Conservation (phyloP, 148 eudicot genomes). For the Mesembryanthemum crystallinum region DNA sequence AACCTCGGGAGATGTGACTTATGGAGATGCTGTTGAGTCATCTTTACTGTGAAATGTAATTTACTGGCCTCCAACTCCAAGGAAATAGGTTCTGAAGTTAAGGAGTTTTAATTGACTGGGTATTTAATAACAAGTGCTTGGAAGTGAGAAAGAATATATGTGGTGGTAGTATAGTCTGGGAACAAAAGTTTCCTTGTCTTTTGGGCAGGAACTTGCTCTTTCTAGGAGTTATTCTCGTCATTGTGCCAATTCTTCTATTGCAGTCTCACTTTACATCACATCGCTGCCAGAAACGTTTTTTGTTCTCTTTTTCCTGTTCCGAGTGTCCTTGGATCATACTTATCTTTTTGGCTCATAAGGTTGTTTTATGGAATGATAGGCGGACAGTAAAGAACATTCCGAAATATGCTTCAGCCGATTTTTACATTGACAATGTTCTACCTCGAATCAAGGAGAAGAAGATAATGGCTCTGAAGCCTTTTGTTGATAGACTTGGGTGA, state of each 20-base stretch:
- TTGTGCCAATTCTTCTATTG: background rate
- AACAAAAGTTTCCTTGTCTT: background rate
- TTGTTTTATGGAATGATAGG: conserved; percentile 41
- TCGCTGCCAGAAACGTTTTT: background rate
- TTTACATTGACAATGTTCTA: conserved; percentile 95
- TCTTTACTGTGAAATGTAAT: background rate
- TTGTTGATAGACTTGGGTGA: conserved; percentile 99
- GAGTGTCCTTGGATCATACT: background rate
- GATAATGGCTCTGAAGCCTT: conserved; percentile 95
- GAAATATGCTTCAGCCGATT: conserved; percentile 93
- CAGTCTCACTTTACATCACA: background rate
- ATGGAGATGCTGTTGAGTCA: background rate
- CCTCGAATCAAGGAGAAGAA: conserved; percentile 98
- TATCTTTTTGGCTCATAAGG: conserved; percentile 10
- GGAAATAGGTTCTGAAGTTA: background rate
- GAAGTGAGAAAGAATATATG: background rate
- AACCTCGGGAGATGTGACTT: background rate
- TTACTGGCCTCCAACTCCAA: background rate
- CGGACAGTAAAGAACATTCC: conserved; percentile 98
- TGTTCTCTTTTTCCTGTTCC: background rate
- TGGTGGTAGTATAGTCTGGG: background rate
- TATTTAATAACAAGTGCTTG: background rate
- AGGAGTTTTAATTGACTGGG: background rate
- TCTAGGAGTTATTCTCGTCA: background rate
- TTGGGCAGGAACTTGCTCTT: background rate